Conservation (phyloP, 352 stramenopile genomes). For the Phytophthora macrochlamydospora region DNA sequence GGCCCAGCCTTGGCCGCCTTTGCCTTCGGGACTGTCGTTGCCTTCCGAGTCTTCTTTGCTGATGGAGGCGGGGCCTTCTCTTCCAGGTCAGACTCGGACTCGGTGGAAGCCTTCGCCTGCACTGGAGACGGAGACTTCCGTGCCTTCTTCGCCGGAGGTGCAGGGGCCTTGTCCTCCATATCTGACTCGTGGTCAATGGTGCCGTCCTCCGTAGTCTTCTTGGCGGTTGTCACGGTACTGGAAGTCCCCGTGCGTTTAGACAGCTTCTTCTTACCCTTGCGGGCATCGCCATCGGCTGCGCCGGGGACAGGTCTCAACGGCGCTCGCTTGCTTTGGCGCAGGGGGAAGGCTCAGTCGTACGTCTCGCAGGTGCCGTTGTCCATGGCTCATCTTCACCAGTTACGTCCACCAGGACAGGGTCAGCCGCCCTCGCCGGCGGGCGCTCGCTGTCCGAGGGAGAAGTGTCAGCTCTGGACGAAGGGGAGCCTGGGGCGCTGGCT, state of each 20-base stretch:
- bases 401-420: not conserved
- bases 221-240: not conserved
- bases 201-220: not conserved
- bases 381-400: conserved; percentile 9
- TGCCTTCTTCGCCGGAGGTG: conserved; percentile 4
- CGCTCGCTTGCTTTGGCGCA: conserved; percentile 4
- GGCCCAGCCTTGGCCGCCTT: not conserved
- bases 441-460: conserved; percentile 1
- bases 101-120: not conserved
- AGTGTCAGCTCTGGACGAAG: not conserved
- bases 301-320: not conserved
- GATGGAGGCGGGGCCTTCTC: too few relatives aligned
- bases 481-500: not conserved
- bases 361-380: conserved; percentile 3
- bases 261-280: conserved; percentile 12
- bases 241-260: not conserved
- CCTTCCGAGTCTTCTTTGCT: too few relatives aligned
- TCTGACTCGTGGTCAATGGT: not conserved
- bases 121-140: not conserved
- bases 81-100: too few relatives aligned
- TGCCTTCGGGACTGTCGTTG: not conserved
- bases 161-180: not conserved
- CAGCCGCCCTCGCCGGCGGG: not conserved
- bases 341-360: conserved; percentile 1
- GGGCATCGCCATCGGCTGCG: not conserved